Percentiles rank a stretch among this genome's conserved stretches.
Conservation (phyloP, 2,329 filamentous ascomycete species). For the Ophidiomyces ophidiicola region DNA sequence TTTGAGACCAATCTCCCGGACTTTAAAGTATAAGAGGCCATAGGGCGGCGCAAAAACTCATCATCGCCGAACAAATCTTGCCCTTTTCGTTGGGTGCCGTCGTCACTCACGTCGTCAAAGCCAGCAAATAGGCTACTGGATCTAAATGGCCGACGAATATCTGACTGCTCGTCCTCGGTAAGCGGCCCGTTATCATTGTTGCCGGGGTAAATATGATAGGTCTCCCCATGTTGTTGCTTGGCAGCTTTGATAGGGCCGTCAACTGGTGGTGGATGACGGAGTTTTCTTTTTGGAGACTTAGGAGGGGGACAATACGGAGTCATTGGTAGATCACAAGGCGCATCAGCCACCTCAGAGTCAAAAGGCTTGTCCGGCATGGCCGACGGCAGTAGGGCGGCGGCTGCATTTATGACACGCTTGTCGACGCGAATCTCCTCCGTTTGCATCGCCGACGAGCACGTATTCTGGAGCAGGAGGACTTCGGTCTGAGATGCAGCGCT, state of each 20-base stretch:
- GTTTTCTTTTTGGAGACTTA: constrained; percentile 23
- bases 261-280: constrained; percentile 20
- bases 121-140: constrained; percentile 79
- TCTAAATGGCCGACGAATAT: constrained; percentile 57
- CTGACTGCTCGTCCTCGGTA: constrained; percentile 40
- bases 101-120: constrained; percentile 57
- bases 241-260: constrained; percentile 36
- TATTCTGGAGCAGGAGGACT: constrained; percentile 36
- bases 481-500: constrained; percentile 72
- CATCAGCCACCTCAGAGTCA: constrained; percentile 18
- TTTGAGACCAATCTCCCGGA: constrained; percentile 34
- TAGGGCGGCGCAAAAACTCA: constrained; percentile 35
- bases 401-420: constrained; percentile 60
- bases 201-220: constrained; percentile 57
- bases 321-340: constrained; percentile 20
- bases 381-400: constrained; percentile 66
- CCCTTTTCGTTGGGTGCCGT: constrained; percentile 23
- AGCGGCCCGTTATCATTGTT: constrained; percentile 72
- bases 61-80: constrained; percentile 33
- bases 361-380: constrained; percentile 49
- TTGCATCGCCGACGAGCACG: constrained; percentile 54
- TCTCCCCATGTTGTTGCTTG: constrained; percentile 26
- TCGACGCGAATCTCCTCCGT: constrained; percentile 87
- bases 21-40: constrained; percentile 33
- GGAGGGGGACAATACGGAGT: constrained; percentile 28